A percentile compares a stretch with the other conserved stretches of the same genome.
Conservation (phyloP, 2,329 filamentous ascomycete species). For the Aspergillus novofumigatus region DNA sequence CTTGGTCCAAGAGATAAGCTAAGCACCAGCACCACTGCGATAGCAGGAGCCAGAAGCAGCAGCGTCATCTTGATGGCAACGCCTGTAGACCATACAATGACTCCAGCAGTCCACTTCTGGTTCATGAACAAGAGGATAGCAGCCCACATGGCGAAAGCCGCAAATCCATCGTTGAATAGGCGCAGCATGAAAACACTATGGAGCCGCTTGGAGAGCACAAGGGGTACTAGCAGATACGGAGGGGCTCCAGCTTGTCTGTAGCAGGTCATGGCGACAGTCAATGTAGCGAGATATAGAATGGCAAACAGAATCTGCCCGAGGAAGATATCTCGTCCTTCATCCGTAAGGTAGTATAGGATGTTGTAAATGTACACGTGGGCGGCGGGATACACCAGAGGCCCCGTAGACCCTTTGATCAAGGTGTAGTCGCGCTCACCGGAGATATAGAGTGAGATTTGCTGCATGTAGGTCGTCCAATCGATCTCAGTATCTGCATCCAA, state of each 20-base stretch:
- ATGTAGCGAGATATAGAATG: conserved; percentile 68
- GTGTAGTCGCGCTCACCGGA: conserved; percentile 85
- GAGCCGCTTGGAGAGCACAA: conserved; percentile 84
- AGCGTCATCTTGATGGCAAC: conserved; percentile 95
- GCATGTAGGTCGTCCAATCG: conserved; percentile 96
- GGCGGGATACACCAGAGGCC: conserved; percentile 91
- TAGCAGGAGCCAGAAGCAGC: conserved; percentile 74
- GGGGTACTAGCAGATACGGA: conserved; percentile 79
- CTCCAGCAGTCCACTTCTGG: conserved; percentile 68
- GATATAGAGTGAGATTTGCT: conserved; percentile 76
- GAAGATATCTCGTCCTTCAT: conserved; percentile 69
- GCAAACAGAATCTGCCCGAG: conserved; percentile 83
- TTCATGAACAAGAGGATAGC: conserved; percentile 76
- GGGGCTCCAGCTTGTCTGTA: conserved; percentile 59
- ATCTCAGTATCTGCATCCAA: conserved; percentile 80
- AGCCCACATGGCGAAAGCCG: conserved; percentile 75
- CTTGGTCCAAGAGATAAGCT: conserved; percentile 63
- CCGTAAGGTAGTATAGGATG: conserved; percentile 70
- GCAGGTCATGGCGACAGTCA: conserved; percentile 75
- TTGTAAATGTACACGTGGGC: conserved; percentile 91
- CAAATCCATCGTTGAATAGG: conserved; percentile 94
- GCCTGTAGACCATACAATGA: conserved; percentile 69
- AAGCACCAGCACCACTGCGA: conserved; percentile 72
- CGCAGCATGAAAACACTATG: conserved; percentile 91
- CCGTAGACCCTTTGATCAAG: conserved; percentile 79